A percentile compares a stretch with the other conserved stretches of the same genome.
phyloP scores from a whole-genome alignment of 2,329 filamentous ascomycete genomes.

The Paraphaeosphaeria sporulosa region DNA sequence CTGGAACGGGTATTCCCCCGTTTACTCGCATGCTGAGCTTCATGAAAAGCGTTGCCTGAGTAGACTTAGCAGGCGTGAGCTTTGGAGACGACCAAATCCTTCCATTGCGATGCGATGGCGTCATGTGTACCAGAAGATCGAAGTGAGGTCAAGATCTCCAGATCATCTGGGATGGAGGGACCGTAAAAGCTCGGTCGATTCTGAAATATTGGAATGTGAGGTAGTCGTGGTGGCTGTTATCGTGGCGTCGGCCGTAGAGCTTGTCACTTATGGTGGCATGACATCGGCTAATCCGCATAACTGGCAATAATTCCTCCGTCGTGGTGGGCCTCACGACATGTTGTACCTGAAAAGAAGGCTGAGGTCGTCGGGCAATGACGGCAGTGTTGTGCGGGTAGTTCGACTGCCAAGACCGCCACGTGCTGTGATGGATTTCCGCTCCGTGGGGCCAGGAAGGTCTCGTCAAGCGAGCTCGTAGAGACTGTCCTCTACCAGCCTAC shows the following conservation, averaged over 20 bases:
- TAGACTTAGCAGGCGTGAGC: neutral
- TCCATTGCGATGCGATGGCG: constrained; percentile 6
- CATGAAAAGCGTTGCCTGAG: constrained; percentile 1
- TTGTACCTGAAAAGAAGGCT: constrained; percentile 13
- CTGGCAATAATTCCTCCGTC: neutral
- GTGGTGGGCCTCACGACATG: neutral
- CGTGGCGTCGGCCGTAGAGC: neutral
- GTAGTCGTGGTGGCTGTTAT: neutral
- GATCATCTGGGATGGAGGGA: neutral
- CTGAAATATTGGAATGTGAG: neutral
- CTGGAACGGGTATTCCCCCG: neutral
- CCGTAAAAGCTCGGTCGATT: neutral
- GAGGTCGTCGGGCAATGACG: constrained; percentile 2
- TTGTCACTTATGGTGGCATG: neutral
- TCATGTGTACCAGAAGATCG: constrained; percentile 1
- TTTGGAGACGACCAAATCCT: neutral
- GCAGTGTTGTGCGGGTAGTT: neutral
- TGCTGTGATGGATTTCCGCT: neutral
- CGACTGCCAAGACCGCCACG: neutral
- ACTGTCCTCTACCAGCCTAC: neutral
- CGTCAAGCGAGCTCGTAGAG: neutral
- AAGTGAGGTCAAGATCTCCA: neutral
- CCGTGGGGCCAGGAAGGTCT: neutral
- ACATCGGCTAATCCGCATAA: neutral
- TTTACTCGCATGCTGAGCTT: neutral